Evolutionary conservation across 495 filamentous ascomycete species (phyloP).

Genomic region (Daldinia decipiens): DNA sequence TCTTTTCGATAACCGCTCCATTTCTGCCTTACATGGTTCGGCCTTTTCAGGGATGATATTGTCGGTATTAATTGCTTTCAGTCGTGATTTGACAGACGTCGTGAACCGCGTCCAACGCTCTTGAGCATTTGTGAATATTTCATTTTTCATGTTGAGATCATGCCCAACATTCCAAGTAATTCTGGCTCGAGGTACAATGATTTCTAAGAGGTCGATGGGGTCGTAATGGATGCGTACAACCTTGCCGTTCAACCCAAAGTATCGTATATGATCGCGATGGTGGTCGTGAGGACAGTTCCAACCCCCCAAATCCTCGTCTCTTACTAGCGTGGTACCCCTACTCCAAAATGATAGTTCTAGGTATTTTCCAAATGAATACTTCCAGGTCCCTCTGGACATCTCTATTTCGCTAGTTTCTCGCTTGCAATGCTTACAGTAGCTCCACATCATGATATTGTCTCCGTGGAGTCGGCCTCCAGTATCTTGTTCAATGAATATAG

Average conservation of each 20-base stretch:
- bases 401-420: conserved; percentile 88
- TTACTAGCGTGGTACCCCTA: conserved; percentile 78
- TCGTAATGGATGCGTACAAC: conserved; percentile 93
- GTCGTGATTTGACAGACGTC: conserved; percentile 78
- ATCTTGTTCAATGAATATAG: conserved; percentile 83
- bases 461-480: conserved; percentile 57
- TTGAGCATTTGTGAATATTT: conserved; percentile 81
- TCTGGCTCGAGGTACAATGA: conserved; percentile 86
- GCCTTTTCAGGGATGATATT: conserved; percentile 87
- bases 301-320: conserved; percentile 62
- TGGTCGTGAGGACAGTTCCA: conserved; percentile 85
- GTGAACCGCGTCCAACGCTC: conserved; percentile 87
- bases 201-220: conserved; percentile 89
- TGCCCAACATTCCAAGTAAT: conserved; percentile 98
- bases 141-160: conserved; percentile 90
- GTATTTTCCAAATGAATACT: conserved; percentile 98
- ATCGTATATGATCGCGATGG: conserved; percentile 88
- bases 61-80: conserved; percentile 89
- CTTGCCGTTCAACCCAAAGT: conserved; percentile 88
- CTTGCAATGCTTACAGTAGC: conserved; percentile 88
- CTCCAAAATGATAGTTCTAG: conserved; percentile 97
- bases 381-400: conserved; percentile 97
- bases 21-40: conserved; percentile 81
- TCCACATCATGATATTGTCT: conserved; percentile 96
- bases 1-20: conserved; percentile 77